phyloP scores from a whole-genome alignment of 1,284 basidiomycete genomes.

The Tausonia pullulans region DNA sequence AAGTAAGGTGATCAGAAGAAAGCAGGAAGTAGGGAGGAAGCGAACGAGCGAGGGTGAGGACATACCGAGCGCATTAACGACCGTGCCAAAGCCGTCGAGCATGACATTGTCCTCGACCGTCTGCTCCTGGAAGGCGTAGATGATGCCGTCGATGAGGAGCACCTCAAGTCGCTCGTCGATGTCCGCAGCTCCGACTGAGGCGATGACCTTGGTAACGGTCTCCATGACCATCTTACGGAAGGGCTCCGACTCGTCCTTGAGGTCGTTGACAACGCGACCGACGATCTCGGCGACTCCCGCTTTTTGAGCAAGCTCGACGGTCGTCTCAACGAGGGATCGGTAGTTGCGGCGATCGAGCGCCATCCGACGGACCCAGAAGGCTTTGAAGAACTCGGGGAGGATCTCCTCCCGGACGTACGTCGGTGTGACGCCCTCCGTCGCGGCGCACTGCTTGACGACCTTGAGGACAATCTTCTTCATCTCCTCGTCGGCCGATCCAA shows the following conservation, averaged over 20 bases:
- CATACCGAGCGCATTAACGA: constrained; percentile 77
- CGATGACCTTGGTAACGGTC: constrained; percentile 94
- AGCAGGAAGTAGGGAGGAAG: neutral
- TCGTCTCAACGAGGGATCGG: constrained; percentile 94
- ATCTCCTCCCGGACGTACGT: constrained; percentile 94
- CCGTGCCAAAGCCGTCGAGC: constrained; percentile 95
- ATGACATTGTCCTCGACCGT: constrained; percentile 98
- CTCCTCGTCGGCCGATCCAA: constrained; percentile 98
- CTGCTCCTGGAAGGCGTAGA: constrained; percentile 99
- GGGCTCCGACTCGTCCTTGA: constrained; percentile 93
- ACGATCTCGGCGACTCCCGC: constrained; percentile 93
- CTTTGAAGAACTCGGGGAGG: constrained; percentile 98
- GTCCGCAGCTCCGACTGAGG: constrained; percentile 84
- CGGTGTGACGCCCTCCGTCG: constrained; percentile 90
- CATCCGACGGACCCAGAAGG: constrained; percentile 97
- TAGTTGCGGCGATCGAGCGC: constrained; percentile 94
- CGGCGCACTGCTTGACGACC: constrained; percentile 97
- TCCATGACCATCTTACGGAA: constrained; percentile 99
- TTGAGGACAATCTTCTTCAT: constrained; percentile 99
- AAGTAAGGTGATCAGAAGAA: neutral
- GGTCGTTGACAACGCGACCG: constrained; percentile 84
- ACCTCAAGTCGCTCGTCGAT: constrained; percentile 93
- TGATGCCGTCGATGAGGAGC: constrained; percentile 91
- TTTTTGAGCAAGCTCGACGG: constrained; percentile 94
- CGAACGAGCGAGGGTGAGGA: constrained; percentile 1